phyloP scores from a whole-genome alignment of 345 rosid species.

The Lagerstroemia speciosa region DNA sequence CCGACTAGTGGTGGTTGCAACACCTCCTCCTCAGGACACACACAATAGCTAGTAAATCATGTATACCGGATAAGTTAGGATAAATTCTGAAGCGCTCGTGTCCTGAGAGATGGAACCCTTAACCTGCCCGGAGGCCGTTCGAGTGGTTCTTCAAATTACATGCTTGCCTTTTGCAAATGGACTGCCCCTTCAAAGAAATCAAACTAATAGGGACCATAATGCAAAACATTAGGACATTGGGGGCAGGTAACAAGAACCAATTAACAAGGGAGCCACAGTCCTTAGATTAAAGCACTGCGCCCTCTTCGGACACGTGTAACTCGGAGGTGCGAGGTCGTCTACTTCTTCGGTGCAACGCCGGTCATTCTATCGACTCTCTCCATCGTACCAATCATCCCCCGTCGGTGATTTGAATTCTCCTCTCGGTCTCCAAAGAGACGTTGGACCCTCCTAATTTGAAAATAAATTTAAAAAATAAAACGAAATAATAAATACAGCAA shows the following conservation, averaged over 20 bases:
- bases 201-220: neutral
- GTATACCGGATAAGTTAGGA: too few species aligned
- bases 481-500: conserved; percentile 2
- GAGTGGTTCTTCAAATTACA: too few species aligned
- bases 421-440: conserved; percentile 54
- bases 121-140: too few species aligned
- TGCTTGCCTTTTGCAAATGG: too few species aligned
- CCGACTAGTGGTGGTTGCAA: too few species aligned
- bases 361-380: conserved; percentile 1
- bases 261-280: neutral
- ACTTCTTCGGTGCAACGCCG: neutral
- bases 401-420: conserved; percentile 53
- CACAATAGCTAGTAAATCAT: too few species aligned
- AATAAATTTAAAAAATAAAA: conserved; percentile 4
- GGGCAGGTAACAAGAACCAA: neutral
- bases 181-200: neutral
- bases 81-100: too few species aligned
- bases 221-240: neutral
- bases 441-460: conserved; percentile 23
- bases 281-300: neutral
- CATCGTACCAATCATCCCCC: conserved; percentile 9
- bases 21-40: too few species aligned
- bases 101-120: too few species aligned
- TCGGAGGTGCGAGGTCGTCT: neutral
- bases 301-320: neutral